Base-by-base conservation (phyloP, 1,284 basidiomycete genomes). In the Volvariella volvacea region DNA sequence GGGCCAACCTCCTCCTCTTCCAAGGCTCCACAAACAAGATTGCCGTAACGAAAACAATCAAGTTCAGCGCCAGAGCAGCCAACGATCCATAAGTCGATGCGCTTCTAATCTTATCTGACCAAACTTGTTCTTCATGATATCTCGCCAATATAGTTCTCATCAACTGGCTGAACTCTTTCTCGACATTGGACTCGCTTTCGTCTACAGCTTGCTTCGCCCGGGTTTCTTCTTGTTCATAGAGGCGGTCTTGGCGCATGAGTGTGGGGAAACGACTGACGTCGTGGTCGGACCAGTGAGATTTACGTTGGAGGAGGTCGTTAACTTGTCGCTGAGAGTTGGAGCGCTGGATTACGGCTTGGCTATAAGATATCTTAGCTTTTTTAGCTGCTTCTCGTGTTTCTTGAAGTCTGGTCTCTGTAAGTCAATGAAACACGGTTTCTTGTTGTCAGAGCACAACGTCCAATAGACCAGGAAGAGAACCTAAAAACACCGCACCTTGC, bases 41-140 rank as follows among this genome's bases (percentile, higher is more conserved):
- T 6, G 93, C 93, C 46, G 86, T 66, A 41, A 96, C 63, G 60
- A 97, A 97, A 33, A 97, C 87, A 40, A 88, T 52, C 63, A 96
- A 66, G 65, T 97, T 97, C 49, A 93, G 75, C 8, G 80, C 83
- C 16, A 96, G 74, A 39, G 81, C 92, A 1, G 81, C 83, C 47
- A 96, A 70, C 38, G 83, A 85, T 1, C 90, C 92, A 61, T 94
- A 95, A 4, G 92, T 95, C 45, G 88, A 89, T 34, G 89, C 86
- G 52, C 88, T 90, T 33, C 93, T 79, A 51, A 97, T 95, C 68
- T 97, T 97, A 70, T 97, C 93, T 48, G 88, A 92, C 93, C 93
- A 97, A 3, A 95, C 82, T 62, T 97, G 93, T 60, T 96, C 93
- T 64, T 96, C 93, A 66, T 97, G 93, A 61, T 97, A 97, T 22